Evolutionary conservation across 2,329 filamentous ascomycete genomes (phyloP).

Genomic region (Epicoccum sorghinum): DNA sequence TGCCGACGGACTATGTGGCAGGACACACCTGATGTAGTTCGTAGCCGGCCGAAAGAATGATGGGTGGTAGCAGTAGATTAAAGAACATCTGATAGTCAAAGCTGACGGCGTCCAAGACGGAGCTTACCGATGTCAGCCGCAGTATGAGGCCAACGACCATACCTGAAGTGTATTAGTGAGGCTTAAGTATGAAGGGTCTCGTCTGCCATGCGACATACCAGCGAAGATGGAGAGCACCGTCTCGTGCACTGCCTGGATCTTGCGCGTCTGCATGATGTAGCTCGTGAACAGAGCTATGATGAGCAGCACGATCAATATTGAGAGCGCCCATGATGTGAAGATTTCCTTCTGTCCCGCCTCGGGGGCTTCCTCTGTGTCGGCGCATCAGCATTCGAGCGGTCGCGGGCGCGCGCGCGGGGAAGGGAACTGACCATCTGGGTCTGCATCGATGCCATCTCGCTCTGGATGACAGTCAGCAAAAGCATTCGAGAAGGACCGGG

Average conservation of each 20-base stretch:
- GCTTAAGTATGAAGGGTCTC: conserved; percentile 26
- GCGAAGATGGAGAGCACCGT: conserved; percentile 98
- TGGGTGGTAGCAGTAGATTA: conserved; percentile 96
- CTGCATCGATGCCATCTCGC: conserved; percentile 55
- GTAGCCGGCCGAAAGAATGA: conserved; percentile 96
- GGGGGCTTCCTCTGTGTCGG: conserved; percentile 61
- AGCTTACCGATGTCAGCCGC: conserved; percentile 78
- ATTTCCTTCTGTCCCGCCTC: conserved; percentile 93
- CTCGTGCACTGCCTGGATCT: conserved; percentile 96
- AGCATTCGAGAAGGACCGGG: neutral
- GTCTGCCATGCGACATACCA: conserved; percentile 57
- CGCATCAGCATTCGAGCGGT: conserved; percentile 43
- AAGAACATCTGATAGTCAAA: conserved; percentile 99
- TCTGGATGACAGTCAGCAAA: conserved; percentile 40
- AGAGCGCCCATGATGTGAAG: conserved; percentile 93
- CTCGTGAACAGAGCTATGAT: conserved; percentile 95
- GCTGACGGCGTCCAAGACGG: conserved; percentile 87
- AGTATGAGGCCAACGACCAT: conserved; percentile 95
- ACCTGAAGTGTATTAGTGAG: conserved; percentile 60
- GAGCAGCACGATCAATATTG: conserved; percentile 93
- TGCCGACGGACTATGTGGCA: neutral
- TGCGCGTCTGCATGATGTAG: conserved; percentile 95
- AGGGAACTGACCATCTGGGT: conserved; percentile 51
- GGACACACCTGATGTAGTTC: conserved; percentile 79
- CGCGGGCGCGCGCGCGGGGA: conserved; percentile 15